phyloP scores from a whole-genome alignment of 2,329 filamentous ascomycete genomes.

The Pseudopyrenochaeta lycopersici region DNA sequence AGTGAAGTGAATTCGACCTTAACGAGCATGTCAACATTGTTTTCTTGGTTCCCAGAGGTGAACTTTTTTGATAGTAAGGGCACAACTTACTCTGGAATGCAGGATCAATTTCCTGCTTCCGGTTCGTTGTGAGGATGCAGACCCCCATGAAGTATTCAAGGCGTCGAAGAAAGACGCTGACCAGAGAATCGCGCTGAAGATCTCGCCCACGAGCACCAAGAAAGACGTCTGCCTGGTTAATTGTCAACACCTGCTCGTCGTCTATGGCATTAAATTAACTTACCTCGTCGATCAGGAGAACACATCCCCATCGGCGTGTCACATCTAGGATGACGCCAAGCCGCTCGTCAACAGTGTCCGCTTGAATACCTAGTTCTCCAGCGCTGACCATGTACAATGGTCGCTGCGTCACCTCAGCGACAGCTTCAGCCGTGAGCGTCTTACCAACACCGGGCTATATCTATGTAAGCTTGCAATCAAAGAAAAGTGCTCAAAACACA shows the following conservation, averaged over 20 bases:
- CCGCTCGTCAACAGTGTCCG: constrained; percentile 68
- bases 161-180: constrained; percentile 83
- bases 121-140: constrained; percentile 85
- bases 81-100: constrained; percentile 52
- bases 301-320: constrained; percentile 14
- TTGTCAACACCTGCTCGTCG: not conserved
- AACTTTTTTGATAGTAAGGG: no score
- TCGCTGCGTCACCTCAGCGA: constrained; percentile 9
- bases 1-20: constrained; percentile 53
- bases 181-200: constrained; percentile 82
- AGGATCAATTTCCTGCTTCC: constrained; percentile 55
- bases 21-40: no score
- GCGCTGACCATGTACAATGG: constrained; percentile 76
- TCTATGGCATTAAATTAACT: not conserved
- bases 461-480: no score
- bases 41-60: no score
- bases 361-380: constrained; percentile 72
- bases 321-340: constrained; percentile 62
- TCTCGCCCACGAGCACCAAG: constrained; percentile 71
- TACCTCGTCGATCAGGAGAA: constrained; percentile 71
- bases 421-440: constrained; percentile 18
- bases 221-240: constrained; percentile 62
- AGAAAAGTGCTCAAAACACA: no score
- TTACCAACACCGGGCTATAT: constrained; percentile 26
- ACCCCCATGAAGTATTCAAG: constrained; percentile 91